phyloP scores from a whole-genome alignment of 192 early-diverging fungal genomes.

The Pecoramyces ruminantium region DNA sequence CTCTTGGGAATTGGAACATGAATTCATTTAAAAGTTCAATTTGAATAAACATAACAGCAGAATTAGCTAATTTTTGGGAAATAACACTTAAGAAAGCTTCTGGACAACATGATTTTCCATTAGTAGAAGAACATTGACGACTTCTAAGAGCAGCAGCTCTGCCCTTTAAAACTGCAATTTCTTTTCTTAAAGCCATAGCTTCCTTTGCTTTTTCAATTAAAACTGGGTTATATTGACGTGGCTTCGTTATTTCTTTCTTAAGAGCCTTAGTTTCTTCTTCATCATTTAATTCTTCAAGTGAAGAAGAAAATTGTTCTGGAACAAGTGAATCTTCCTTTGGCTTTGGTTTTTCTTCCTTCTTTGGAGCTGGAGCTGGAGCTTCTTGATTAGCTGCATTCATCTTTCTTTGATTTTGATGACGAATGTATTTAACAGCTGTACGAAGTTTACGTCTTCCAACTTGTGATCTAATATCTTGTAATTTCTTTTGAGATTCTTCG shows the following conservation, averaged over 20 bases:
- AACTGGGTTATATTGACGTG: slow-evolving; percentile 39
- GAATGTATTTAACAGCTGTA: slow-evolving; percentile 64
- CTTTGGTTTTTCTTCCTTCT: not conserved
- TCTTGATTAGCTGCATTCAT: not conserved
- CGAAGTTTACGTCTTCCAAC: slow-evolving; percentile 66
- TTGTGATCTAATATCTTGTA: slow-evolving; percentile 51
- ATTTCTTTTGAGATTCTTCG: slow-evolving; percentile 48
- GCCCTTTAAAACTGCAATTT: slow-evolving; percentile 55
- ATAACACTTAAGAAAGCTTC: slow-evolving; percentile 84
- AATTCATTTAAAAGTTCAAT: slow-evolving; percentile 95
- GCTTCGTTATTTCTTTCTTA: slow-evolving; percentile 17
- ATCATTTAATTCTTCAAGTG: slow-evolving; percentile 5
- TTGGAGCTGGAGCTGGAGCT: not conserved
- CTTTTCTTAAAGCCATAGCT: slow-evolving; percentile 59
- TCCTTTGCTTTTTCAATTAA: slow-evolving; percentile 63
- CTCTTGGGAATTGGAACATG: slow-evolving; percentile 91
- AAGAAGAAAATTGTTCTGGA: not conserved
- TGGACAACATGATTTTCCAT: slow-evolving; percentile 82
- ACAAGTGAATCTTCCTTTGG: not conserved
- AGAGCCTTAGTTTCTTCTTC: slow-evolving; percentile 4
- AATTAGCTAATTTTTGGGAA: slow-evolving; percentile 89
- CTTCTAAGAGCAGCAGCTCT: slow-evolving; percentile 66
- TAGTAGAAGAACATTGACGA: slow-evolving; percentile 59
- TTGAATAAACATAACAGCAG: slow-evolving; percentile 93
- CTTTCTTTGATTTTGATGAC: slow-evolving; percentile 13